Evolutionary conservation across 2,329 filamentous ascomycete genomes (phyloP).

Genomic region (Botrytis byssoidea): DNA sequence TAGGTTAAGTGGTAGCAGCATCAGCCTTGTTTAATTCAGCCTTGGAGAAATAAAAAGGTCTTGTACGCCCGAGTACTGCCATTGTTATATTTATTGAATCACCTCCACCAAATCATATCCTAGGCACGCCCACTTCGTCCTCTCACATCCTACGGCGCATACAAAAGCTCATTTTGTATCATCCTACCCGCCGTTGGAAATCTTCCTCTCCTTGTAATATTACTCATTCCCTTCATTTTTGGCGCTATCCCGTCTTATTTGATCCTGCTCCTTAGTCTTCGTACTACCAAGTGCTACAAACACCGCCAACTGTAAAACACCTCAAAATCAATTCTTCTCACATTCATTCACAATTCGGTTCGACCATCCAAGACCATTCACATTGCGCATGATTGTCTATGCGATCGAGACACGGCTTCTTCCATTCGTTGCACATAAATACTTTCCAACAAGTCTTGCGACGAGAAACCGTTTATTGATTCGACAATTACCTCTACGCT

Average conservation of each 20-base stretch:
- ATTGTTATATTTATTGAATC: background rate
- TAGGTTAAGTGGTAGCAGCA: background rate
- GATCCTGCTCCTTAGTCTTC: background rate
- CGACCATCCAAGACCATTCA: background rate
- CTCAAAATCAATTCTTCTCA: background rate
- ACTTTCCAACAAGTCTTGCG: constrained; percentile 21
- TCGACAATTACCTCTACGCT: constrained; percentile 2
- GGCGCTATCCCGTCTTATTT: background rate
- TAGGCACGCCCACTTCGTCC: background rate
- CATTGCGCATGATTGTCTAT: constrained; percentile 21
- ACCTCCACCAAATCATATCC: background rate
- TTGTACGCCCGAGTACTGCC: background rate
- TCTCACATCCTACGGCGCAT: constrained; percentile 5
- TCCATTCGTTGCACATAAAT: constrained; percentile 29
- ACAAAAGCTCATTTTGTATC: background rate
- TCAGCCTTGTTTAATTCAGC: background rate
- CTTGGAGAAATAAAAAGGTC: constrained; percentile 1
- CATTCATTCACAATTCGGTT: background rate
- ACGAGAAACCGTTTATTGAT: constrained; percentile 11
- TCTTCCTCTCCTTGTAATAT: background rate
- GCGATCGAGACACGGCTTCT: constrained; percentile 37
- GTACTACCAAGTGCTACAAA: background rate
- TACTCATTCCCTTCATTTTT: background rate
- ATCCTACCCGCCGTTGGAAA: background rate
- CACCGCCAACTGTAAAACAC: constrained; percentile 13